Evolutionary conservation across 2,329 filamentous ascomycete genomes (phyloP), one percentile per base, ranked within the genome.

Genomic region (Pseudogymnoascus sp.): DNA sequence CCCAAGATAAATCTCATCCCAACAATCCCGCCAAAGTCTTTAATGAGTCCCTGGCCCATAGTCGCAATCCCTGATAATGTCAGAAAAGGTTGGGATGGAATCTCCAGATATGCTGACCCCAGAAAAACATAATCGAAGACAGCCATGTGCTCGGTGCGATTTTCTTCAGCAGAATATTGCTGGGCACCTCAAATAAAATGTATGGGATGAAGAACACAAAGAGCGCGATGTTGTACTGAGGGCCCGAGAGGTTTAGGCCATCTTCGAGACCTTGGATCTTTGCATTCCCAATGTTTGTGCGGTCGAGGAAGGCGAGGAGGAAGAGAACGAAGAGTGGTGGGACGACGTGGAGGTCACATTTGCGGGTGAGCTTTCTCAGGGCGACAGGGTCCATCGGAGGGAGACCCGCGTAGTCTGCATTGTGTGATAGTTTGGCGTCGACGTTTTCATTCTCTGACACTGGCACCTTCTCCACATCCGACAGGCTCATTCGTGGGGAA

Each of bases 241-340:
- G 21, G 2, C 81, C 80, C 33, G 72, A 72, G 64, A 91, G 74
- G 12, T 79, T 76, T 3, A 90, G 77, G 65, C 89, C 87, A 61
- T 79, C 74, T 71, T 88, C 83, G 58, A 91, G 68, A 1, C 80
- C 79, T 25, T 81, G 82, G 63, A 87, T 82, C 66, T 84, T 86
- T 38, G 84, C 91, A 75, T 81, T 94, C 48, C 90, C 90, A 63
- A 94, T 92, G 69, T 94, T 93, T 27, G 90, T 92, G 12, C 87
- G 80, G 70, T 88, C 85, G 44, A 92, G 80, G 72, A 91, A 92
- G 64, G 86, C 88, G 60, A 91, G 80, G 1, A 92, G 79, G 69
- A 92, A 92, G 35, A 92, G 79, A 58, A 91, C 77, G 62, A 83
- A 85, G 6, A 90, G 64, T 2, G 62, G 60, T 15, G 67, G 67